A percentile compares a stretch with the other conserved stretches of the same genome.
Evolutionary conservation across 106 monocot species (phyloP).

Genomic region (Amphibolis antarctica): DNA sequence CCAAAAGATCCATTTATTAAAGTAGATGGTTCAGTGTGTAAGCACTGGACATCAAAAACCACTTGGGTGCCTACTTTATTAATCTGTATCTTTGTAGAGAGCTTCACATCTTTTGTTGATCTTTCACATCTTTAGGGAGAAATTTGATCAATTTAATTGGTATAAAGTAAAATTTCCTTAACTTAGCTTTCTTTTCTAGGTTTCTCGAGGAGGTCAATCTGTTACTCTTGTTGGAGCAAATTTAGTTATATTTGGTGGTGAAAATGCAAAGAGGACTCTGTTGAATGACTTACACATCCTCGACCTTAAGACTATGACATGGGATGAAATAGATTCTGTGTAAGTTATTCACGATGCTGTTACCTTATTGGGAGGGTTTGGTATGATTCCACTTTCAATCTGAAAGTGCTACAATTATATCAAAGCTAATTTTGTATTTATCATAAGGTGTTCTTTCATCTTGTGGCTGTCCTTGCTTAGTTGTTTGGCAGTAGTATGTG

Average conservation of each 20-base stretch:
- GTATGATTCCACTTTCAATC: neutral
- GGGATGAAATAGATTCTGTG: conserved; percentile 96
- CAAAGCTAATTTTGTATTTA: neutral
- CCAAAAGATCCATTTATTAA: too few species aligned
- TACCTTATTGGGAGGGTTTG: neutral
- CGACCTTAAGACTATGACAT: conserved; percentile 99
- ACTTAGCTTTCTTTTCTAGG: conserved; percentile 27
- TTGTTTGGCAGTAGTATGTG: too few species aligned
- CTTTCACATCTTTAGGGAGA: too few species aligned
- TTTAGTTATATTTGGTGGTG: conserved; percentile 94
- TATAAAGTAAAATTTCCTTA: too few species aligned
- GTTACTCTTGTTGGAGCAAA: conserved; percentile 79
- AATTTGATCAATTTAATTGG: too few species aligned
- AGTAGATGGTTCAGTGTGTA: too few species aligned
- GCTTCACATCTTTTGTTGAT: too few species aligned
- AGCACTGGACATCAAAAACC: too few species aligned
- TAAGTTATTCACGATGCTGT: conserved; percentile 31
- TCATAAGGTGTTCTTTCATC: too few species aligned
- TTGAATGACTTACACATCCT: conserved; percentile 96
- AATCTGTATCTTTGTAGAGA: too few species aligned
- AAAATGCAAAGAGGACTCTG: conserved; percentile 94
- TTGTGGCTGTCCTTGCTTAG: neutral
- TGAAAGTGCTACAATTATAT: too few species aligned
- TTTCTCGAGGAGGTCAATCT: conserved; percentile 95
- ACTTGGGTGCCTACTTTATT: too few species aligned